Conservation (phyloP, 148 eudicot species). For the Silene conica region DNA sequence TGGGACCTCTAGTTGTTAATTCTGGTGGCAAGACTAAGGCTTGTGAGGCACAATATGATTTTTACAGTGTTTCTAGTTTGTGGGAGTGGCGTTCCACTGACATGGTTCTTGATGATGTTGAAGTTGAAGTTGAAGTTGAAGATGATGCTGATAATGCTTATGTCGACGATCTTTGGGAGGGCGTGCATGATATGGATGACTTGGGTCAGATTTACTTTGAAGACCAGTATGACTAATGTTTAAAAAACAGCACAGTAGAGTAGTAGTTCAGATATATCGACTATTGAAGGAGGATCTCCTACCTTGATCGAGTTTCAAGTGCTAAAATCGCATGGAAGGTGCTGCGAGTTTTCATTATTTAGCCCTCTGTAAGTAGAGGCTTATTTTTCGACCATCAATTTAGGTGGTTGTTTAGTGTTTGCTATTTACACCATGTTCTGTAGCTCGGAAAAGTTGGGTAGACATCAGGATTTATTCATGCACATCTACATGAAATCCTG, state of each 20-base stretch:
- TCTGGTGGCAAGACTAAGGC: conserved; percentile 23
- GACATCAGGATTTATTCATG: neutral
- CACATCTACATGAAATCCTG: neutral
- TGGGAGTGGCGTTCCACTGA: conserved; percentile 38
- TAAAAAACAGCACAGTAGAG: neutral
- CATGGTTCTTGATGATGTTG: conserved; percentile 24
- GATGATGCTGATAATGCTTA: conserved; percentile 23
- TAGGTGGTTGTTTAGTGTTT: no score
- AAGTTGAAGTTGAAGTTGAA: conserved; percentile 29
- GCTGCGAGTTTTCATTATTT: neutral
- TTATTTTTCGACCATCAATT: no score
- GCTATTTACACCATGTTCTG: neutral
- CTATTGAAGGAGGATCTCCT: neutral
- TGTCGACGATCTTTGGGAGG: conserved; percentile 31
- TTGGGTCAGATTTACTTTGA: conserved; percentile 44
- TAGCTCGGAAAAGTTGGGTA: neutral
- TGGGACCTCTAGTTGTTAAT: conserved; percentile 56
- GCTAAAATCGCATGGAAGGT: neutral
- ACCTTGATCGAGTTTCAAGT: neutral
- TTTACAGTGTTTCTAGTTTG: conserved; percentile 33
- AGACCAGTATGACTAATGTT: conserved; percentile 7
- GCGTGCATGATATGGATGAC: conserved; percentile 31
- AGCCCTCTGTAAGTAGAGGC: no score
- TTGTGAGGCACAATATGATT: conserved; percentile 23
- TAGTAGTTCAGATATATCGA: neutral